These are phyloP conservation scores for Aspergillus alliaceus DNA, from an alignment of 2,329 filamentous ascomycete genomes.

Conservation along the genomic window DNA sequence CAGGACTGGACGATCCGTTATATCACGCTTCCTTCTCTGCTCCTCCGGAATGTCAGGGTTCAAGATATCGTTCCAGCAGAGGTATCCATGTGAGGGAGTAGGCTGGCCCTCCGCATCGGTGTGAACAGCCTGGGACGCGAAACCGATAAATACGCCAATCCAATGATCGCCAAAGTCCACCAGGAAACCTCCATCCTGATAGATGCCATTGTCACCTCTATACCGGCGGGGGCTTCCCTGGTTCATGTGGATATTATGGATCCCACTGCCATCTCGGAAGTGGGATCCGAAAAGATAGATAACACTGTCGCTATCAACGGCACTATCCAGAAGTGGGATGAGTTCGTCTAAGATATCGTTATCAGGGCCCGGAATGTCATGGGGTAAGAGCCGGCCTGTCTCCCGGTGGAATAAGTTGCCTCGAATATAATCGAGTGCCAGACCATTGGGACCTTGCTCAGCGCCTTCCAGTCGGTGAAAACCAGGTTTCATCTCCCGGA, in stretches of 20 bases:
- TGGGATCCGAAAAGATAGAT: constrained; percentile 19
- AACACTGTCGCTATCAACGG: constrained; percentile 12
- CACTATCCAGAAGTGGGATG: constrained; percentile 12
- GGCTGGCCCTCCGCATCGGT: constrained; percentile 17
- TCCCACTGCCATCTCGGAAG: constrained; percentile 7
- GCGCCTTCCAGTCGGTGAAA: constrained; percentile 11
- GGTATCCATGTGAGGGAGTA: not conserved
- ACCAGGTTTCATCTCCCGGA: constrained; percentile 7
- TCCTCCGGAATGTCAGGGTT: constrained; percentile 4
- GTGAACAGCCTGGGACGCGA: constrained; percentile 19
- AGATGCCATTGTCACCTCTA: constrained; percentile 13
- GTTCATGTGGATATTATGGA: constrained; percentile 25
- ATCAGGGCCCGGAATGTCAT: constrained; percentile 16
- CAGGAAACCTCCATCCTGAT: constrained; percentile 20
- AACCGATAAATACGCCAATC: constrained; percentile 20
- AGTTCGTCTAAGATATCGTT: constrained; percentile 37
- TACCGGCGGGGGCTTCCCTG: constrained; percentile 16
- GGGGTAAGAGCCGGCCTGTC: constrained; percentile 18
- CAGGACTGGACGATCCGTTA: not conserved
- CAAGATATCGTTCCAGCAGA: constrained; percentile 14
- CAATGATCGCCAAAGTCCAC: constrained; percentile 14
- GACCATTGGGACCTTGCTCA: not conserved
- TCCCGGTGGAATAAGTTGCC: constrained; percentile 15
- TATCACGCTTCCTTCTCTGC: not conserved
- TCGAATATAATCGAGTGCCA: constrained; percentile 17